Percentiles rank a stretch among this genome's conserved stretches.
These are phyloP conservation scores for Mrakia frigida DNA, from an alignment of 768 basidiomycete genomes.

Conservation along the genomic window DNA sequence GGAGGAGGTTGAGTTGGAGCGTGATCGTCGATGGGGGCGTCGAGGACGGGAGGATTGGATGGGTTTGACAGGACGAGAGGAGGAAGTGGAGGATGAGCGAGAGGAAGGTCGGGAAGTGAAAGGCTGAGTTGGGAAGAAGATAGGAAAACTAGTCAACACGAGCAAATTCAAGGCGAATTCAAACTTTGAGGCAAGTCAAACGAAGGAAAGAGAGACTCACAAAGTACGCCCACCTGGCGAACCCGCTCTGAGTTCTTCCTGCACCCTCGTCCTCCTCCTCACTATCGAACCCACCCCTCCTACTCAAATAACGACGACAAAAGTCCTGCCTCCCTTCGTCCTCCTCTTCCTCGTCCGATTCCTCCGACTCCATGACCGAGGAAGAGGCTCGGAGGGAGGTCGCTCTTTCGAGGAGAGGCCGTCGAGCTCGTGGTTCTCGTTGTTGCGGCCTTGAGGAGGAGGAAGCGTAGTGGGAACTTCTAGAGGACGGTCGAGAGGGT, in stretches of 20 bases:
- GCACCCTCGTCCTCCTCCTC: not conserved
- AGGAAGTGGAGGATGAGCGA: not conserved
- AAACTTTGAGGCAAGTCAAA: not conserved
- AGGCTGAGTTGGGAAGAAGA: not conserved
- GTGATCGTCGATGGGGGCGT: not conserved
- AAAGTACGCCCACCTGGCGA: not conserved
- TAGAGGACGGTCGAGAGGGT: not conserved
- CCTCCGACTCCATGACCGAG: not conserved
- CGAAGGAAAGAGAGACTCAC: not conserved
- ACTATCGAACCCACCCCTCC: not conserved
- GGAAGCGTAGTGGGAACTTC: not conserved
- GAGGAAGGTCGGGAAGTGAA: not conserved
- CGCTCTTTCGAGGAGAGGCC: not conserved
- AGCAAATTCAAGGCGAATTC: not conserved
- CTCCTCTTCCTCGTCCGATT: not conserved
- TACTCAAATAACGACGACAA: constrained; percentile 1
- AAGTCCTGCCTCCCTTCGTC: not conserved
- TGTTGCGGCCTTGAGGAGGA: not conserved
- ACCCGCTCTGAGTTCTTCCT: not conserved
- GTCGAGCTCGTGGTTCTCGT: not conserved
- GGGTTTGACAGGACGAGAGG: not conserved
- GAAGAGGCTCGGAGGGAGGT: not conserved
- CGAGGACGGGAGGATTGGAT: not conserved
- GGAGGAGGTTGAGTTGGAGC: not conserved
- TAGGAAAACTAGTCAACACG: not conserved